Base-by-base conservation (phyloP, 2,329 filamentous ascomycete species). In the Ophiostoma piceae region DNA sequence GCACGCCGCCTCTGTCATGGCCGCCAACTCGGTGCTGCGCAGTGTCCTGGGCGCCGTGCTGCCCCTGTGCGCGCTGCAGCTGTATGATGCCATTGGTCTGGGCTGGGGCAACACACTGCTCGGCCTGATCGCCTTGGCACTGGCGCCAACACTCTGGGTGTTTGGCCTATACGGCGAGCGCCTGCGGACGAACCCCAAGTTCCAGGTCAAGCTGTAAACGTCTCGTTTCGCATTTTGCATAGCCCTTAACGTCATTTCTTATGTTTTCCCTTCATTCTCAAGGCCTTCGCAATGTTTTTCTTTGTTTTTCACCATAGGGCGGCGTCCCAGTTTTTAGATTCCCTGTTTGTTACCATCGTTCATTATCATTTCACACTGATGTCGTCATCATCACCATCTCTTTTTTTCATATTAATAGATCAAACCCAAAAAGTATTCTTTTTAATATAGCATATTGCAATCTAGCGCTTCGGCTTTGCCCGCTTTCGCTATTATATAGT, bases 11-110 rank as follows among this genome's bases (percentile, higher is more conserved):
- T 81, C 79, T 66, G 83, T 81, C 8, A 77, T 84, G 11, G 80
- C 75, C 3, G 82, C 82, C 41, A 78, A 77, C 32, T 82, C 80
- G 29, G 78, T 84, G 3, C 75, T 83, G 54, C 78, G 83, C 5
- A 82, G 79, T 39, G 74, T 86, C 9, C 82, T 82, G 3, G 83
- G 83, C 1, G 84, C 85, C 32, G 82, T 81, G 9, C 80, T 86
- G 67, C 84, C 84, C 12, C 78, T 87, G 1, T 85, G 85, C 43
- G 83, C 81, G 0, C 80, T 82, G 1, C 72, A 71, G 51, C 22
- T 26, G 3, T 57, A 57, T 8, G 51, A 57, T 26, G 51, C 51
- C 1, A 75, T 83, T 8, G 80, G 80, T 2, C 81, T 82, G 57
- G 81, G 80, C 1, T 79, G 77, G 76, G 81, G 80, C 0, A 80